Evolutionary conservation across 2,329 filamentous ascomycete genomes (phyloP).

Genomic region (Bimuria novae-zelandiae): DNA sequence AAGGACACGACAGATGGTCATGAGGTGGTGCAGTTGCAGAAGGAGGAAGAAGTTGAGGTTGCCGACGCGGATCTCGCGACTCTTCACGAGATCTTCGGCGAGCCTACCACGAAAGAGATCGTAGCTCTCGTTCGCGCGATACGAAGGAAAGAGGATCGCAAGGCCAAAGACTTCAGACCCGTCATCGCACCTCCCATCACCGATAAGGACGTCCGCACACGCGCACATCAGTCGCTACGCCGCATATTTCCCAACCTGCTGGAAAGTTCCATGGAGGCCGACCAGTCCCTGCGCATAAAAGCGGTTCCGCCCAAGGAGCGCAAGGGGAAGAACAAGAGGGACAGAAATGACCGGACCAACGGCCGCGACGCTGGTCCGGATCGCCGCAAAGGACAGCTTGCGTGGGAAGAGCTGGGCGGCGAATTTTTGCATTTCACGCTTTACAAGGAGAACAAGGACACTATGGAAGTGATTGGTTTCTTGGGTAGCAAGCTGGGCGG

Average conservation of each 20-base stretch:
- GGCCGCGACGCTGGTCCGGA: constrained; percentile 28
- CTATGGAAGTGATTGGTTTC: constrained; percentile 84
- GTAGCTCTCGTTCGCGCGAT: constrained; percentile 61
- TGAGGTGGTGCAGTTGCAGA: neutral
- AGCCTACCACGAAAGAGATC: constrained; percentile 55
- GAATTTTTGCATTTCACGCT: constrained; percentile 88
- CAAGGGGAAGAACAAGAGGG: constrained; percentile 35
- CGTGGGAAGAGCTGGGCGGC: constrained; percentile 71
- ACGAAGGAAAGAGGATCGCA: constrained; percentile 58
- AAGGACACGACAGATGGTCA: neutral
- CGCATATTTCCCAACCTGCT: constrained; percentile 78
- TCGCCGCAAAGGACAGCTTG: constrained; percentile 44
- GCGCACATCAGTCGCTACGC: constrained; percentile 70
- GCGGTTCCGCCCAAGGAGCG: constrained; percentile 47
- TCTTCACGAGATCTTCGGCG: constrained; percentile 57
- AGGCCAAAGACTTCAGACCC: constrained; percentile 59
- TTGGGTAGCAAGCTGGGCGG: constrained; percentile 75
- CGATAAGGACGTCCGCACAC: constrained; percentile 65
- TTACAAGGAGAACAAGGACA: constrained; percentile 97
- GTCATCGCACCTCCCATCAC: constrained; percentile 59
- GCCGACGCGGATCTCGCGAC: constrained; percentile 44
- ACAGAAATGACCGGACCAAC: constrained; percentile 24
- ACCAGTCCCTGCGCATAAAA: constrained; percentile 67
- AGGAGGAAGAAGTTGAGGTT: constrained; percentile 30
- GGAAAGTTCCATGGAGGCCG: constrained; percentile 75